Percentiles rank a stretch among this genome's conserved stretches.
These are phyloP conservation scores for Fusarium protoensiforme DNA, from an alignment of 2,329 filamentous ascomycete genomes.

Conservation along the genomic window DNA sequence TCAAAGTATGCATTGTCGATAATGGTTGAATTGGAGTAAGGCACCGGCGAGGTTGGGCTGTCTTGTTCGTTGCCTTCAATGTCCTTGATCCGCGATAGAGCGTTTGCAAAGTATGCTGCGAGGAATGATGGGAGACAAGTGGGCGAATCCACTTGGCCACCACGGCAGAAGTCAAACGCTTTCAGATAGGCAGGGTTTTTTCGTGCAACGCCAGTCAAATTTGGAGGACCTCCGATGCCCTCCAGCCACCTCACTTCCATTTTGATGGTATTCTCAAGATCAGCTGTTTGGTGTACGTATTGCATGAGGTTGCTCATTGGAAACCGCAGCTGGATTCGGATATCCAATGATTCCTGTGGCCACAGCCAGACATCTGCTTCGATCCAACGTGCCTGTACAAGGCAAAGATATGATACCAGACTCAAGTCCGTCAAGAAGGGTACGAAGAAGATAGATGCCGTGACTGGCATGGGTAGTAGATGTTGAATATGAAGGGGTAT, in stretches of 20 bases:
- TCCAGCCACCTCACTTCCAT: neutral
- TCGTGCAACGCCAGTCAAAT: neutral
- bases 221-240: neutral
- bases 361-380: constrained; percentile 1
- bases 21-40: neutral
- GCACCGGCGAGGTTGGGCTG: neutral
- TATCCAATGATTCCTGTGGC: neutral
- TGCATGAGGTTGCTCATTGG: neutral
- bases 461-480: neutral
- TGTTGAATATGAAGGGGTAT: neutral
- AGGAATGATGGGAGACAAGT: neutral
- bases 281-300: neutral
- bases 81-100: neutral
- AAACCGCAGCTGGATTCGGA: neutral
- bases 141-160: neutral
- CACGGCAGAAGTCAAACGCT: neutral
- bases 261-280: neutral
- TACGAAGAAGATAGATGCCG: neutral
- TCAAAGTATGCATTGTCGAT: neutral
- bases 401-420: neutral
- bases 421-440: neutral
- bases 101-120: neutral
- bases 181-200: neutral
- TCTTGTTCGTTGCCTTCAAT: neutral
- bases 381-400: constrained; percentile 8